Base-by-base conservation (phyloP, 2,329 filamentous ascomycete species). In the Trichoderma sp. region DNA sequence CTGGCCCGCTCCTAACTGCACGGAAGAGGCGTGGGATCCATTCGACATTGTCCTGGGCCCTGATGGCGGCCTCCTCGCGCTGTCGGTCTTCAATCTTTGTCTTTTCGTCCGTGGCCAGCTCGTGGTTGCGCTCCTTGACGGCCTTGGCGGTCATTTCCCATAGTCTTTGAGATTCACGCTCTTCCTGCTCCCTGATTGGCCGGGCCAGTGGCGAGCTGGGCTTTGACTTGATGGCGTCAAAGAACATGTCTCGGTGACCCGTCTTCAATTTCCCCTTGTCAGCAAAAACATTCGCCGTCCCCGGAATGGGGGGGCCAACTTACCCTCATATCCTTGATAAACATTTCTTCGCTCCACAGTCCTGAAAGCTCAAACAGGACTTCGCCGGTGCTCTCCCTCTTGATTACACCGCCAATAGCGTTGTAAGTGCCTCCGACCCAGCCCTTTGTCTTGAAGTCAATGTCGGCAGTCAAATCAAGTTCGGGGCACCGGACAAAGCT, bases 361-460 rank as follows among this genome's bases (percentile, higher is more conserved):
- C 95, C 95, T 1, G 92, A 96, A 7, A 99, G 84, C 78, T 99
- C 95, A 75, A 89, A 98, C n/a, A 97, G 84, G 7, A 90, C 81
- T 78, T 97, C 94, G 37, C 92, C 93, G 0, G 92, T 94, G 76
- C 90, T 89, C 71, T 94, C 92, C 72, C 94, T 92, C 79, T 91
- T 97, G 80, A 99, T 97, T 48, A 85, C 89, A 9, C 95, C 95
- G 9, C 93, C 93, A 74, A 99, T 97, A 42, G 93, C 93, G 76
- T 99, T 97, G 80, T 99, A 99, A 1, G 92, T 95, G 8, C 95
- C 95, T 63, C 93, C 90, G 71, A 99, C 94, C 87, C 96, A 99
- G 5, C 95, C 95, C 80, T 98, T 98, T 63, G 93, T 96, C 82
- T 98, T 98, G 86, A 99, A 99, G 72, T 99, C 95, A 70, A 99